A percentile compares a stretch with the other conserved stretches of the same genome.
Evolutionary conservation across 2,329 filamentous ascomycete genomes (phyloP).

Genomic region (Pseudocercospora crystallina): DNA sequence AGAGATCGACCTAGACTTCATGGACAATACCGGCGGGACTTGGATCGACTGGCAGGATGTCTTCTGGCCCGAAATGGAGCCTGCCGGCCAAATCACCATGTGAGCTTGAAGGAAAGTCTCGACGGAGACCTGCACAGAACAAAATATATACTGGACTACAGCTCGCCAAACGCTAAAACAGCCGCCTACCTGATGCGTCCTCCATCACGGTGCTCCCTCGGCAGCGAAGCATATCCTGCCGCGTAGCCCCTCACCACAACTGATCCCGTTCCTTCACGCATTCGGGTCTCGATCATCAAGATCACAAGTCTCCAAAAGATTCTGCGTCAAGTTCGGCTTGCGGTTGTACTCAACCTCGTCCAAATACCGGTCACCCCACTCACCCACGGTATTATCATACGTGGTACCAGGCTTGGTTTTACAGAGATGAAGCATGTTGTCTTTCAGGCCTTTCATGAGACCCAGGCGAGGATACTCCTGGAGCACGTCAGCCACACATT

Average conservation of each 20-base stretch:
- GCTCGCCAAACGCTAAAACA: too few species aligned
- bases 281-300: slow-evolving; percentile 20
- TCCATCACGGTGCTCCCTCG: too few species aligned
- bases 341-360: slow-evolving; percentile 34
- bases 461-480: slow-evolving; percentile 37
- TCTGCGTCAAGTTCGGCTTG: slow-evolving; percentile 33
- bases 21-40: slow-evolving; percentile 21
- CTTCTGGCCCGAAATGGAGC: slow-evolving; percentile 19
- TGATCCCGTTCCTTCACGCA: not conserved
- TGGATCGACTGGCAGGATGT: slow-evolving; percentile 23
- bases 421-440: slow-evolving; percentile 43
- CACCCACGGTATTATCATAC: slow-evolving; percentile 37
- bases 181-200: too few species aligned
- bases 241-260: too few species aligned
- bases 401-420: slow-evolving; percentile 43
- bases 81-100: too few species aligned
- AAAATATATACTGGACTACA: too few species aligned
- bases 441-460: slow-evolving; percentile 38
- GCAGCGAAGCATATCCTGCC: too few species aligned
- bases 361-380: slow-evolving; percentile 39
- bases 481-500: not conserved
- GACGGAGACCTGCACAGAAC: too few species aligned
- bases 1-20: slow-evolving; percentile 23
- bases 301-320: slow-evolving; percentile 23
- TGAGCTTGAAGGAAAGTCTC: too few species aligned